A percentile compares a stretch with the other conserved stretches of the same genome.
Conservation (phyloP, 768 basidiomycete species). For the Termitomyces eurrhizus region DNA sequence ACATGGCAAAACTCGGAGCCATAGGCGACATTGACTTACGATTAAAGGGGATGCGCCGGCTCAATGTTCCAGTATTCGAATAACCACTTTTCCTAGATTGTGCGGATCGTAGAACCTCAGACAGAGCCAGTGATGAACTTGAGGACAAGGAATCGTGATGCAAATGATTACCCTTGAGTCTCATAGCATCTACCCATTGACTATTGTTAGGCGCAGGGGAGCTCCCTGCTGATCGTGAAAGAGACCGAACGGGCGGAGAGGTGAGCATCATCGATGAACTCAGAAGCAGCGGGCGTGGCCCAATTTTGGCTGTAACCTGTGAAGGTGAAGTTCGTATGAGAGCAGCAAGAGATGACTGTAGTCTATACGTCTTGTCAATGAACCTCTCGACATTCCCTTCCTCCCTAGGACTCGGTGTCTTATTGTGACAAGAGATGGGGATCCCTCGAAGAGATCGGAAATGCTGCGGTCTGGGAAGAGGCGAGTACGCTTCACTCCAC, state of each 20-base stretch:
- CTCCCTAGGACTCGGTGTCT: conserved; percentile 27
- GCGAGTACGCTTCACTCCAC: conserved; percentile 37
- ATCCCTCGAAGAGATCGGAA: conserved; percentile 59
- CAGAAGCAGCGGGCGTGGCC: conserved; percentile 65
- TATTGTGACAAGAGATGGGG: conserved; percentile 31
- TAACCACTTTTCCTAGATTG: conserved; percentile 44
- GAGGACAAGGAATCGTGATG: conserved; percentile 61
- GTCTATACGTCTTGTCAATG: conserved; percentile 32
- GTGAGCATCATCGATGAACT: conserved; percentile 43
- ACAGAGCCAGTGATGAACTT: conserved; percentile 57
- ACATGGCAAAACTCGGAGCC: conserved; percentile 47
- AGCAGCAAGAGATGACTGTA: conserved; percentile 41
- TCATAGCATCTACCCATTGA: conserved; percentile 50
- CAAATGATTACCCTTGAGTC: conserved; percentile 30
- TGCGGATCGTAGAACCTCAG: conserved; percentile 39
- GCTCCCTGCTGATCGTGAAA: conserved; percentile 31
- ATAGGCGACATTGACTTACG: conserved; percentile 69
- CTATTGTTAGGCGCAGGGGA: conserved; percentile 27
- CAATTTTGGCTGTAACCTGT: conserved; percentile 40
- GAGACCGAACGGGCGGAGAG: conserved; percentile 22
- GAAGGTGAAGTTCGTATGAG: conserved; percentile 34
- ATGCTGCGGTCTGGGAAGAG: conserved; percentile 54
- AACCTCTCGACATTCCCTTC: conserved; percentile 27
- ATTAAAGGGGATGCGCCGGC: conserved; percentile 61
- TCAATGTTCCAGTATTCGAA: conserved; percentile 45